Evolutionary conservation across 176 grass and related monocot genomes (phyloP).

Genomic region (Areca catechu): DNA sequence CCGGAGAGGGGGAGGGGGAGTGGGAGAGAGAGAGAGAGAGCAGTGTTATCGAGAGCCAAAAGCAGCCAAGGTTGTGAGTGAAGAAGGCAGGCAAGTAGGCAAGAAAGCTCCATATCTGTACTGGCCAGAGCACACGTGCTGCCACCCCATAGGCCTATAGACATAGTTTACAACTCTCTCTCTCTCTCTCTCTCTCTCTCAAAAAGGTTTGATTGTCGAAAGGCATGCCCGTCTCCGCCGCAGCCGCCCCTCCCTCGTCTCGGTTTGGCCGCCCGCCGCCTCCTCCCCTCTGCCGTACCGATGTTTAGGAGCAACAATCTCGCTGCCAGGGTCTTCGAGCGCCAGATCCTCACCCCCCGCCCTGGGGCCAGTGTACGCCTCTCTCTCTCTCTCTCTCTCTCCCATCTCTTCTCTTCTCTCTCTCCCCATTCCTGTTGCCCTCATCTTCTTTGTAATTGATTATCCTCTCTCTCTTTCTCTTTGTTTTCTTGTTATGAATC

Average conservation of each 20-base stretch:
- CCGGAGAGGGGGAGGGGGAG: neutral
- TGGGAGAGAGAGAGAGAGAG: neutral
- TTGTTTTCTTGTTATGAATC: too few relatives aligned
- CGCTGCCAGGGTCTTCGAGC: slow-evolving; percentile 85
- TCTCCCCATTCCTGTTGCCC: too few relatives aligned
- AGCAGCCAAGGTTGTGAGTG: too few relatives aligned
- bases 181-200: too few relatives aligned
- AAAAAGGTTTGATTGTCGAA: neutral
- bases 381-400: neutral
- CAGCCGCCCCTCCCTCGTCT: neutral
- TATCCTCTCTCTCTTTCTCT: too few relatives aligned
- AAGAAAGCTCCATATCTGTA: neutral
- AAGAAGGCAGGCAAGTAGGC: too few relatives aligned
- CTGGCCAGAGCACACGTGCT: neutral
- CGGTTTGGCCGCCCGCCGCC: slow-evolving; percentile 4
- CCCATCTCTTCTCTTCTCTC: too few relatives aligned
- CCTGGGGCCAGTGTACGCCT: slow-evolving; percentile 51
- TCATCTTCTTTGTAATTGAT: too few relatives aligned
- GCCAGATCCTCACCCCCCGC: slow-evolving; percentile 70
- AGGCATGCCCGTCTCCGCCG: neutral
- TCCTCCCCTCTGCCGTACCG: slow-evolving; percentile 19
- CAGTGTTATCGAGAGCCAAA: too few relatives aligned
- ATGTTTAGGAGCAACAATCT: slow-evolving; percentile 70
- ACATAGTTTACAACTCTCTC: neutral
- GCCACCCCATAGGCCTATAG: neutral